Base-by-base conservation (phyloP, 2,329 filamentous ascomycete species). In the Fusarium subglutinans region DNA sequence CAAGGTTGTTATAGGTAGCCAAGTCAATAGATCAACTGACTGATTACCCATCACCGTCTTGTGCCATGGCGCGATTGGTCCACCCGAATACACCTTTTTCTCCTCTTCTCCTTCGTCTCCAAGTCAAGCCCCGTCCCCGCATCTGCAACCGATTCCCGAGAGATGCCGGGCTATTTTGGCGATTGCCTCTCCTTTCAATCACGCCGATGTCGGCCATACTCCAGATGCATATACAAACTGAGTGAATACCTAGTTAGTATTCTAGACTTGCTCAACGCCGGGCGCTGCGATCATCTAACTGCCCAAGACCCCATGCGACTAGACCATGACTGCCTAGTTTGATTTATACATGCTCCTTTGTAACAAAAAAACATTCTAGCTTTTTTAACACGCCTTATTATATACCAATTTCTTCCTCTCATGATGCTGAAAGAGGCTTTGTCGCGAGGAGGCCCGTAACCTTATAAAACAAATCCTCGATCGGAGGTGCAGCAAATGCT, bases 401-500 rank as follows among this genome's bases (percentile, higher is more conserved):
- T 66, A 64, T 74, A 72, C 38, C 58, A 55, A 37, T 40, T 75
- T 63, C 47, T 66, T 69, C 61, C 37, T 47, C 44, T 77, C 63
- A 77, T 57, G 67, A 76, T 38, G 73, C 72, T 20, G 79, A 77
- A 48, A 85, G 74, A 20, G 89, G 86, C 80, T 89, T 91, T 69
- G 88, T 84, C 3, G 89, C 87, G 79, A 93, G 90, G 15, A 84
- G 76, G 53, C 79, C 89, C 18, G 92, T 88, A 44, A 96, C 91
- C 81, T 91, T 90, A 81, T 92, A 90, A 79, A 95, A 95, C 84
- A 94, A 88, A 71, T 94, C 93, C 81, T 92, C 90, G 28, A 95
- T 89, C 17, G 92, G 90, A 28, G 92, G 91, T 77, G 92, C 87
- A 2, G 92, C 91, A 78, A 92, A 93, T 8, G 91, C 88, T 5